phyloP scores from a whole-genome alignment of 768 basidiomycete genomes.

The Auricularia heimuer region DNA sequence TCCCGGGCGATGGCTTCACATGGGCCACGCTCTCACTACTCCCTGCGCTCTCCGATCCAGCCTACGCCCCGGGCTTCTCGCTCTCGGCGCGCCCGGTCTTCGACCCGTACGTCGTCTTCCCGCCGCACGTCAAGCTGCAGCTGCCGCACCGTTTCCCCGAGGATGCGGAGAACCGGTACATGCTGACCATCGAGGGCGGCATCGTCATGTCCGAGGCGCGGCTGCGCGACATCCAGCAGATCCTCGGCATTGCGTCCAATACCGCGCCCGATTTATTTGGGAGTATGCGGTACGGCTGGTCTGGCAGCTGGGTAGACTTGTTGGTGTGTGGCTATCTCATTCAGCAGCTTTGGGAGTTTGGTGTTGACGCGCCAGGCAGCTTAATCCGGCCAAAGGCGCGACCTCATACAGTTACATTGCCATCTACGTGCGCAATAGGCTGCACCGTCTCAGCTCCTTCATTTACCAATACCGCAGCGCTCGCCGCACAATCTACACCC shows the following conservation, averaged over 20 bases:
- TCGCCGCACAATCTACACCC: constrained; percentile 63
- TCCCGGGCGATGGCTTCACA: not conserved
- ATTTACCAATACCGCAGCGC: constrained; percentile 27
- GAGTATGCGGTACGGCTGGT: constrained; percentile 25
- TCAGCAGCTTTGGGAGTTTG: too few relatives aligned
- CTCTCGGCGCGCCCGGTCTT: not conserved
- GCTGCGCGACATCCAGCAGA: constrained; percentile 56
- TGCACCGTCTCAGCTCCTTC: too few relatives aligned
- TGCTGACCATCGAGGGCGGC: constrained; percentile 24
- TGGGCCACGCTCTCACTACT: not conserved
- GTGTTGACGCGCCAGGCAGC: constrained; percentile 24
- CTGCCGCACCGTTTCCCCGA: not conserved
- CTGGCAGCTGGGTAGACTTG: constrained; percentile 56
- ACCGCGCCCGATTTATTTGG: not conserved
- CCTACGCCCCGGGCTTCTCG: not conserved
- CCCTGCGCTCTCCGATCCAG: not conserved
- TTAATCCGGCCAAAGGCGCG: constrained; percentile 37
- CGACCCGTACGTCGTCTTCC: not conserved
- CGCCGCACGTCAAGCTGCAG: not conserved
- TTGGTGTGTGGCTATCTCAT: constrained; percentile 31
- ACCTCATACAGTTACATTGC: constrained; percentile 59
- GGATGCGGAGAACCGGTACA: not conserved
- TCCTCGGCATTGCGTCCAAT: not conserved
- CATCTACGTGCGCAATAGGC: constrained; percentile 40
- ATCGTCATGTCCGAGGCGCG: constrained; percentile 65